phyloP scores from a whole-genome alignment of 140 eudicot genomes.

The Stevia rebaudiana region DNA sequence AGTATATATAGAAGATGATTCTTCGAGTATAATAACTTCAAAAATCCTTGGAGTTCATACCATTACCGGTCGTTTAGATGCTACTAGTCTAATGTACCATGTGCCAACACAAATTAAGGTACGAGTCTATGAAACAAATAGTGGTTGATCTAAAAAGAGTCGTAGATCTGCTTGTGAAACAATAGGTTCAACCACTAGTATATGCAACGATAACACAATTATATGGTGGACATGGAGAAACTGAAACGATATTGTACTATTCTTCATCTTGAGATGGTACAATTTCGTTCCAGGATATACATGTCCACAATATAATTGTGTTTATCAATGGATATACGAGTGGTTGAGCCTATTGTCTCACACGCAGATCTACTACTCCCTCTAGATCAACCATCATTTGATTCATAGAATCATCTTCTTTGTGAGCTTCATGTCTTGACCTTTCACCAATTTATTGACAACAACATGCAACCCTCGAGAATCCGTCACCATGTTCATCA shows the following conservation, averaged over 20 bases:
- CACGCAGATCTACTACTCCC: slow-evolving; percentile 12
- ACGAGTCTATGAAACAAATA: slow-evolving; percentile 12
- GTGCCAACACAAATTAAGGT: neutral
- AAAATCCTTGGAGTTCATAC: too few relatives aligned
- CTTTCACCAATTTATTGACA: slow-evolving; percentile 31
- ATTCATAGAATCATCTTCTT: slow-evolving; percentile 13
- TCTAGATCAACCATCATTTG: slow-evolving; percentile 9
- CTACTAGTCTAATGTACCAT: neutral
- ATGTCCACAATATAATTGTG: slow-evolving; percentile 12
- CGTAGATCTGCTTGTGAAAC: slow-evolving; percentile 32
- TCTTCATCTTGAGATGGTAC: slow-evolving; percentile 16
- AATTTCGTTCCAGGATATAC: slow-evolving; percentile 22
- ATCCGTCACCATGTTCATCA: slow-evolving; percentile 8
- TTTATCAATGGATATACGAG: slow-evolving; percentile 21
- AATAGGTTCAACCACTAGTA: slow-evolving; percentile 33
- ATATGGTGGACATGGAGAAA: slow-evolving; percentile 31
- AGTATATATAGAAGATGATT: neutral
- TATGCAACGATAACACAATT: slow-evolving; percentile 17
- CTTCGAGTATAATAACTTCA: neutral
- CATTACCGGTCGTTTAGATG: too few relatives aligned
- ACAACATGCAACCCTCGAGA: slow-evolving; percentile 8
- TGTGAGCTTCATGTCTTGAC: slow-evolving; percentile 17
- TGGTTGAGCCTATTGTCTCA: slow-evolving; percentile 23
- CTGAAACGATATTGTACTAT: slow-evolving; percentile 23
- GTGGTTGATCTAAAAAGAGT: slow-evolving; percentile 8